Evolutionary conservation across 2,329 filamentous ascomycete genomes (phyloP).

Genomic region (Penicillium concentricum): DNA sequence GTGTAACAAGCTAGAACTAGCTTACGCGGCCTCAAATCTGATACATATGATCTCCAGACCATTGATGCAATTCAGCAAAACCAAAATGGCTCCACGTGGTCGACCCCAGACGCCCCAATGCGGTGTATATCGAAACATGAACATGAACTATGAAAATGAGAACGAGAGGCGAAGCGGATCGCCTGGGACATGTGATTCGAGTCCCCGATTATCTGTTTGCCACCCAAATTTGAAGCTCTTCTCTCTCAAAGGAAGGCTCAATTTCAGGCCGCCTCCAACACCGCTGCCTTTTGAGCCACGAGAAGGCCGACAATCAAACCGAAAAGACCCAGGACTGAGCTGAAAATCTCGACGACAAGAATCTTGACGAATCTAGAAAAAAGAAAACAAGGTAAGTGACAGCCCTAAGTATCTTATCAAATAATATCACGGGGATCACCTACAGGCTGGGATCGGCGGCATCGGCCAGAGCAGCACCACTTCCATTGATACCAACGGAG

Average conservation of each 20-base stretch:
- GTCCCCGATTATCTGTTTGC: constrained; percentile 12
- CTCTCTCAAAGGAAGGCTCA: background rate
- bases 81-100: constrained; percentile 29
- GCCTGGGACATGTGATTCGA: constrained; percentile 10
- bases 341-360: constrained; percentile 98
- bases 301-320: constrained; percentile 93
- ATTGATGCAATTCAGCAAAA: constrained; percentile 29
- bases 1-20: constrained; percentile 6
- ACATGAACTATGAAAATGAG: constrained; percentile 22
- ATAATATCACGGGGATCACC: constrained; percentile 38
- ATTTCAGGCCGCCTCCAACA: constrained; percentile 55
- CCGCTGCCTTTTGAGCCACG: constrained; percentile 76
- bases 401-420: background rate
- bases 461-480: constrained; percentile 92
- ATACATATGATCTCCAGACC: constrained; percentile 26
- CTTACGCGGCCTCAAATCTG: background rate
- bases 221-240: constrained; percentile 17
- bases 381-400: constrained; percentile 8
- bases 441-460: constrained; percentile 88
- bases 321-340: constrained; percentile 92
- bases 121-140: constrained; percentile 35
- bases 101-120: constrained; percentile 41
- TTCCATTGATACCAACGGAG: constrained; percentile 96
- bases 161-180: constrained; percentile 19
- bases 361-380: constrained; percentile 87